Percentiles rank a stretch among this genome's conserved stretches.
Evolutionary conservation across 176 grass and related monocot genomes (phyloP).

Genomic region (Aegilops longissima): DNA sequence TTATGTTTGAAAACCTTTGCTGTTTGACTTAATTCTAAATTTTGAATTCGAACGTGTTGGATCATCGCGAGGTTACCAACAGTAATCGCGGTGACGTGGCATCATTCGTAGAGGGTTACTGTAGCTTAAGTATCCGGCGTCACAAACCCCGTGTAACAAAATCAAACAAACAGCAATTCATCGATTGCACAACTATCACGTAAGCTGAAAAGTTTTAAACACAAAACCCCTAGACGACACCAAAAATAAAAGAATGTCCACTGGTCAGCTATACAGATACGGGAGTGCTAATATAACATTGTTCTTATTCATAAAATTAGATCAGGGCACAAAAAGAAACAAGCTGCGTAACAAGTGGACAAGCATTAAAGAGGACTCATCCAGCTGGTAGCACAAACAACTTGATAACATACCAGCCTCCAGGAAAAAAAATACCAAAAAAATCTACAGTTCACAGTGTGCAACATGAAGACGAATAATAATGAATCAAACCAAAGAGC

Average conservation of each 20-base stretch:
- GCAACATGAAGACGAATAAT: background rate
- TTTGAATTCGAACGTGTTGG: too few species aligned
- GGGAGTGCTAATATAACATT: background rate
- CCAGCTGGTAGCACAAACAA: conserved; percentile 11
- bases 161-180: background rate
- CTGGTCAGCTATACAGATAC: background rate
- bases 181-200: background rate
- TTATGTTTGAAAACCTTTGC: too few species aligned
- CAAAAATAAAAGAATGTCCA: background rate
- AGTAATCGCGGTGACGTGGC: too few species aligned
- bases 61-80: too few species aligned
- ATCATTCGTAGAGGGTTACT: too few species aligned
- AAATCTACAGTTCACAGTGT: background rate
- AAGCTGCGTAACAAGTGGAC: background rate
- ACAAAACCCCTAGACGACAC: background rate
- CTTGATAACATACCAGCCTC: background rate
- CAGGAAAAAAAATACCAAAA: background rate
- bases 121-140: too few species aligned
- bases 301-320: background rate
- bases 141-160: conserved; percentile 9
- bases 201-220: background rate
- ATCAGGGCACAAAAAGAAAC: background rate
- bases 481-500: background rate
- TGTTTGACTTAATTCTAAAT: too few species aligned
- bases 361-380: background rate